phyloP scores from a whole-genome alignment of 805 yeast genomes.

The Pichia californica region DNA sequence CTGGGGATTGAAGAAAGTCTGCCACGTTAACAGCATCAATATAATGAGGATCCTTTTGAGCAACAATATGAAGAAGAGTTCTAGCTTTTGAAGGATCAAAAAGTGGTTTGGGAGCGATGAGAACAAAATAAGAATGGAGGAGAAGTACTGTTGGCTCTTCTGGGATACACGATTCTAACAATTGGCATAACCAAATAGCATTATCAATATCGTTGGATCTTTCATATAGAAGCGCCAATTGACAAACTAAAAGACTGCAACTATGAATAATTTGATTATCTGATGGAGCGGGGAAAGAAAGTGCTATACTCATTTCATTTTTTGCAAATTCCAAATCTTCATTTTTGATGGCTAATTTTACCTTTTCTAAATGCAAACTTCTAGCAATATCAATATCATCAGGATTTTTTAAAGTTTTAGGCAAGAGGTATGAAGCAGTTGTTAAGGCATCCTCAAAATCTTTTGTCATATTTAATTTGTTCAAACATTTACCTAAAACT shows the following conservation, averaged over 20 bases:
- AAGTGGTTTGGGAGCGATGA: constrained; percentile 26
- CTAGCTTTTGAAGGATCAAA: constrained; percentile 34
- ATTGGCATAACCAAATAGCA: constrained; percentile 44
- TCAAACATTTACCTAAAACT: constrained; percentile 42
- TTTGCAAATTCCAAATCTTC: constrained; percentile 45
- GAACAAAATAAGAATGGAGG: constrained; percentile 43
- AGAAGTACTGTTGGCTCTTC: constrained; percentile 38
- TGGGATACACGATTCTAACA: constrained; percentile 41
- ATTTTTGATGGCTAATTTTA: constrained; percentile 46
- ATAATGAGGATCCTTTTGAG: constrained; percentile 7
- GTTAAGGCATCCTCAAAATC: constrained; percentile 45
- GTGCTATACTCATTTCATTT: constrained; percentile 43
- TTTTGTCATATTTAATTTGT: constrained; percentile 35
- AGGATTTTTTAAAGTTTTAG: constrained; percentile 27
- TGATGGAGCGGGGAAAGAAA: constrained; percentile 42
- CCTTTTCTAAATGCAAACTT: constrained; percentile 49
- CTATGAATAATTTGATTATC: constrained; percentile 2
- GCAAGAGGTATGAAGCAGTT: constrained; percentile 37
- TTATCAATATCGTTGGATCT: constrained; percentile 43
- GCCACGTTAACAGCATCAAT: background rate
- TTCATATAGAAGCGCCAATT: constrained; percentile 40
- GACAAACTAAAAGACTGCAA: constrained; percentile 41
- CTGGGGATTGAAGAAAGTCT: constrained; percentile 13
- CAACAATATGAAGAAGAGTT: constrained; percentile 27
- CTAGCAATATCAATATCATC: constrained; percentile 42